A percentile compares a stretch with the other conserved stretches of the same genome.
phyloP scores from a whole-genome alignment of 331 rosid genomes.

The Saraca asoca region DNA sequence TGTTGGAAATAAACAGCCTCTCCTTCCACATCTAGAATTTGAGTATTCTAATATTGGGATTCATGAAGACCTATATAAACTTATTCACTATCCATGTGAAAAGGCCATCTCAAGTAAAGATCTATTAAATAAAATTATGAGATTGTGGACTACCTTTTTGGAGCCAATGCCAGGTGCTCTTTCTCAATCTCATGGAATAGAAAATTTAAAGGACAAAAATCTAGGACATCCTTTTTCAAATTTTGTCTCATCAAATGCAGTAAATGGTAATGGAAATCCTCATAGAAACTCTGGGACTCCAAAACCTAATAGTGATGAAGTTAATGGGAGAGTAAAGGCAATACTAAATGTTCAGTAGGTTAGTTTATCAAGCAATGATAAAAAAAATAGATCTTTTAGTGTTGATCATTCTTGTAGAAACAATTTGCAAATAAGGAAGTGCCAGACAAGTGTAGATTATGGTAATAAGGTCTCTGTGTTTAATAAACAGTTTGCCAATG shows the following conservation, averaged over 20 bases:
- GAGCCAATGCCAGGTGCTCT: constrained; percentile 75
- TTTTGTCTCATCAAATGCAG: constrained; percentile 51
- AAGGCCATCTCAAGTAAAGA: constrained; percentile 81
- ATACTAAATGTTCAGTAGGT: constrained; percentile 48
- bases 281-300: constrained; percentile 53
- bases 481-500: constrained; percentile 45
- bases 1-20: constrained; percentile 66
- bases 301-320: constrained; percentile 58
- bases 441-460: constrained; percentile 52
- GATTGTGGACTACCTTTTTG: constrained; percentile 70
- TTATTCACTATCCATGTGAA: constrained; percentile 68
- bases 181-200: constrained; percentile 52
- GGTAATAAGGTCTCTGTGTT: constrained; percentile 55
- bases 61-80: constrained; percentile 81
- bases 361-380: constrained; percentile 51
- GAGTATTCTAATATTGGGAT: constrained; percentile 63
- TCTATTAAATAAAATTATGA: constrained; percentile 66
- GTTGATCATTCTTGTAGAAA: constrained; percentile 47
- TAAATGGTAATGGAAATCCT: constrained; percentile 59
- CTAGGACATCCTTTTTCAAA: constrained; percentile 40
- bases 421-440: constrained; percentile 51
- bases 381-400: constrained; percentile 59
- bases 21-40: constrained; percentile 68
- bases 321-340: constrained; percentile 50
- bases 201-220: constrained; percentile 64